Evolutionary conservation across 345 rosid genomes (phyloP).

Genomic region (Carallia brachiata): DNA sequence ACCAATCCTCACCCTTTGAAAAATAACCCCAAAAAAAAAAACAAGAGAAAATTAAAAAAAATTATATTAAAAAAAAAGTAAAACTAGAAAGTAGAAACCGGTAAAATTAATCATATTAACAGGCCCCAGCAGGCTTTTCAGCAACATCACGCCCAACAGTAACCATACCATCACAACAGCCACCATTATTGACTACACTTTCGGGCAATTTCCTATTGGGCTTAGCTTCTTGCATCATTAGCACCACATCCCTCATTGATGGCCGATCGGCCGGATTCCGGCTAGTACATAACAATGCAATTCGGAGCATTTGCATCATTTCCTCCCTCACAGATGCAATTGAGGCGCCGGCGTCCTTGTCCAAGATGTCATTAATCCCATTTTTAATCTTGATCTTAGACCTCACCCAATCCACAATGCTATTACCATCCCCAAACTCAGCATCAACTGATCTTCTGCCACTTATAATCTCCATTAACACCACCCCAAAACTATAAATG

Average conservation of each 20-base stretch:
- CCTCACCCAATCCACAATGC: constrained; percentile 94
- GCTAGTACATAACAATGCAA: constrained; percentile 81
- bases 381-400: constrained; percentile 71
- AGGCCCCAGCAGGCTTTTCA: constrained; percentile 45
- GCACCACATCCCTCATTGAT: constrained; percentile 90
- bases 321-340: constrained; percentile 67
- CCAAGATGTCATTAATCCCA: constrained; percentile 52
- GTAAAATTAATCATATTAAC: constrained; percentile 48
- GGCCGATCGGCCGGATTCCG: constrained; percentile 87
- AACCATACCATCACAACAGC: constrained; percentile 19
- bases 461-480: constrained; percentile 72
- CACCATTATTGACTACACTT: constrained; percentile 17
- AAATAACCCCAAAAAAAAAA: constrained; percentile 7
- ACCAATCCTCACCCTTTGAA: constrained; percentile 51
- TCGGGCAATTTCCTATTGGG: constrained; percentile 73
- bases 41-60: constrained; percentile 2
- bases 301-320: constrained; percentile 82
- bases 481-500: constrained; percentile 91
- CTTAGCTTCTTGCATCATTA: constrained; percentile 89
- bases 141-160: constrained; percentile 20
- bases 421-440: constrained; percentile 91
- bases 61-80: background rate
- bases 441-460: constrained; percentile 83
- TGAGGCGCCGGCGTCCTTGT: constrained; percentile 75
- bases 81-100: background rate